Conservation (phyloP, 345 rosid genomes). For the Linum tenue region DNA sequence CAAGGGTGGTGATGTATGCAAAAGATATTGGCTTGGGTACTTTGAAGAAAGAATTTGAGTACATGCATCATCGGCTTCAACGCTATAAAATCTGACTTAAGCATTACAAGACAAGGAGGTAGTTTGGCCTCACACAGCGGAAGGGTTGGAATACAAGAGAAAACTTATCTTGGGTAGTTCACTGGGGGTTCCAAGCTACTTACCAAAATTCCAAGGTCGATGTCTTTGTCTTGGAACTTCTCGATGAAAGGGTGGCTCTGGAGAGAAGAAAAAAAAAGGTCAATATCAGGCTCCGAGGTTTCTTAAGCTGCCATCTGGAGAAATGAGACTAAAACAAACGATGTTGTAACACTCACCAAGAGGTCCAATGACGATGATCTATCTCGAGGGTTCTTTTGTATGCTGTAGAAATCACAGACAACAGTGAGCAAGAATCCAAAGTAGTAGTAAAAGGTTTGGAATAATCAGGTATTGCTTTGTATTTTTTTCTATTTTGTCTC, state of each 20-base stretch:
- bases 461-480: background rate
- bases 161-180: constrained; percentile 43
- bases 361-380: constrained; percentile 75
- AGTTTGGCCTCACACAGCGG: too few species aligned
- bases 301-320: background rate
- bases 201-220: constrained; percentile 71
- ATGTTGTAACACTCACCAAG: constrained; percentile 43
- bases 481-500: background rate
- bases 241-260: constrained; percentile 91
- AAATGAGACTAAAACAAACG: background rate
- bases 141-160: constrained; percentile 3
- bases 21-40: too few species aligned
- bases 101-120: constrained; percentile 10
- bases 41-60: background rate
- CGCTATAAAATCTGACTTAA: background rate
- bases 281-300: constrained; percentile 7
- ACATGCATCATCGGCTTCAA: background rate
- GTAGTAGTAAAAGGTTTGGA: background rate
- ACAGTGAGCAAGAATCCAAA: background rate
- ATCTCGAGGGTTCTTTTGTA: constrained; percentile 69
- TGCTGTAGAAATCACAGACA: constrained; percentile 35
- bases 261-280: constrained; percentile 13
- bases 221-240: constrained; percentile 82
- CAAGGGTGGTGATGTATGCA: background rate
- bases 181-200: constrained; percentile 83